phyloP scores from a whole-genome alignment of 805 yeast genomes.

The Kodamaea lidongshanica region DNA sequence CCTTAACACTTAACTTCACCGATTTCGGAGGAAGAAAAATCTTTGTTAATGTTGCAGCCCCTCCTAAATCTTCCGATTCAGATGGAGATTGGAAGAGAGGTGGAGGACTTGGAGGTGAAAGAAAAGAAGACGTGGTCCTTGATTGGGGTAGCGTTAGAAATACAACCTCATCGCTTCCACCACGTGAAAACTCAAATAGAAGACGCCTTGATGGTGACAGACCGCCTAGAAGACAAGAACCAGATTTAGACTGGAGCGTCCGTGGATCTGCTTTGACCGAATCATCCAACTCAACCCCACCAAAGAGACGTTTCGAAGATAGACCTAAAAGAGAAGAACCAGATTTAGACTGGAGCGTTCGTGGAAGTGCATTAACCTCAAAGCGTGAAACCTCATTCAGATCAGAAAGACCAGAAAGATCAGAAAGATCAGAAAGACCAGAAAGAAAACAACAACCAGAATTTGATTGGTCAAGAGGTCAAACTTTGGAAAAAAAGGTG shows the following conservation, averaged over 20 bases:
- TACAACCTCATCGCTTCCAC: conserved; percentile 22
- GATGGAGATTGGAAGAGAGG: conserved; percentile 39
- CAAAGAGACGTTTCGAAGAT: conserved; percentile 21
- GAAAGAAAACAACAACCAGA: conserved; percentile 22
- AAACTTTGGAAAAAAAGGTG: conserved; percentile 20
- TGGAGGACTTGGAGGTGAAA: conserved; percentile 9
- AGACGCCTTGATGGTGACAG: conserved; percentile 15
- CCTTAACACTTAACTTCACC: conserved; percentile 40
- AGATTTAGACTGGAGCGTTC: conserved; percentile 39
- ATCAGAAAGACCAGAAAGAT: conserved; percentile 14
- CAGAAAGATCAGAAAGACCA: conserved; percentile 20
- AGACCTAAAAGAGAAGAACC: conserved; percentile 31
- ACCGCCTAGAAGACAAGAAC: conserved; percentile 41
- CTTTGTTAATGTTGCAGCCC: conserved; percentile 55
- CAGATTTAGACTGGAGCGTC: conserved; percentile 58
- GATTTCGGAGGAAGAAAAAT: conserved; percentile 45
- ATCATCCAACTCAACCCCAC: conserved; percentile 34
- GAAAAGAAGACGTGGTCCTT: conserved; percentile 35
- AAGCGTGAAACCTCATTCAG: conserved; percentile 24
- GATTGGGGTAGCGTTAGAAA: conserved; percentile 42
- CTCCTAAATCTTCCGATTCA: conserved; percentile 40
- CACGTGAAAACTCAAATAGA: conserved; percentile 28
- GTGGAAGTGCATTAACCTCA: conserved; percentile 32
- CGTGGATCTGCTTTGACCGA: conserved; percentile 31
- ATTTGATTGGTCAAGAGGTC: conserved; percentile 37